Evolutionary conservation across 202 grass and related monocot species (phyloP).

Genomic region (Hordeum pubiflorum): DNA sequence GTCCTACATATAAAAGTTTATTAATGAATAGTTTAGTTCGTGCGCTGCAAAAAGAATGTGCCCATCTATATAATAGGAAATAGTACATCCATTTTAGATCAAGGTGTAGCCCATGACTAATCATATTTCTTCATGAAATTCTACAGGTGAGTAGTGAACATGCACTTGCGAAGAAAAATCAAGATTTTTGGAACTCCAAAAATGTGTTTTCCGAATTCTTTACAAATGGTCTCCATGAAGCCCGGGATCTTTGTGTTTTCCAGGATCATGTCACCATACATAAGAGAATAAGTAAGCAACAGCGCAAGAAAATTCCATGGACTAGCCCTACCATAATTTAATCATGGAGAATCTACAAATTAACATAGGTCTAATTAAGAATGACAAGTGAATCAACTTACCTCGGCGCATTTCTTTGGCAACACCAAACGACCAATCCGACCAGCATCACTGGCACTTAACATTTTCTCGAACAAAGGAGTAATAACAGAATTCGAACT

Average conservation of each 20-base stretch:
- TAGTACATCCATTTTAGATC: neutral
- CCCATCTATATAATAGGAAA: neutral
- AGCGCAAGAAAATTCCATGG: neutral
- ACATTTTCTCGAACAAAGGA: constrained; percentile 97
- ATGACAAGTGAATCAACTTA: constrained; percentile 19
- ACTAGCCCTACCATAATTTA: neutral
- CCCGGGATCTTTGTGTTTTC: no score
- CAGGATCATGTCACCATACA: neutral
- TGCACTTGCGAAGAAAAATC: no score
- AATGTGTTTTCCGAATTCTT: no score
- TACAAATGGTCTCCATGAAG: no score
- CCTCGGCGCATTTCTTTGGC: constrained; percentile 99
- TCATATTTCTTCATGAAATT: neutral
- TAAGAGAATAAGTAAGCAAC: neutral
- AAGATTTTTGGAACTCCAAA: no score
- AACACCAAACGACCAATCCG: constrained; percentile 93
- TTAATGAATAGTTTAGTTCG: neutral
- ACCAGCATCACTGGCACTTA: constrained; percentile 97
- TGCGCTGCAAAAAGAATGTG: neutral
- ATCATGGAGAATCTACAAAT: neutral
- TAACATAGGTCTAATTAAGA: neutral
- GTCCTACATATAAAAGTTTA: neutral
- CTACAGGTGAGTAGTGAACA: no score
- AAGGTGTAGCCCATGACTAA: neutral
- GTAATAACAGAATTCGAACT: constrained; percentile 88